Percentiles rank a stretch among this genome's conserved stretches.
These are phyloP conservation scores for Penicillium daleae DNA, from an alignment of 495 filamentous ascomycete species.

Conservation along the genomic window DNA sequence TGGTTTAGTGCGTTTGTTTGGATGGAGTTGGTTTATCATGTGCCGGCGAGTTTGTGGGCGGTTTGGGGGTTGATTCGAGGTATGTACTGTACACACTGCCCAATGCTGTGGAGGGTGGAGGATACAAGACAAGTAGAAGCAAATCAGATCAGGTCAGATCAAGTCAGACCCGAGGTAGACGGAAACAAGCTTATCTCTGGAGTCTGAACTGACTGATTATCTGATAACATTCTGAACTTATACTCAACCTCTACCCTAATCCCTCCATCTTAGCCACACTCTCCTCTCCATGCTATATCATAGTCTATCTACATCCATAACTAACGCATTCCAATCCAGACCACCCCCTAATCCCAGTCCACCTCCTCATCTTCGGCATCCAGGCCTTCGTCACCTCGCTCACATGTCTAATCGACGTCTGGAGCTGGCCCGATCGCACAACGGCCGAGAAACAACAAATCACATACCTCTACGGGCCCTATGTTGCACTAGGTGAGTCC, in stretches of 20 bases:
- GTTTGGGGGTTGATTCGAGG: conserved; percentile 55
- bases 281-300: not conserved
- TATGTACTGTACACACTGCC: too few species aligned
- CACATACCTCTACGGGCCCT: conserved; percentile 69
- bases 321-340: conserved; percentile 44
- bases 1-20: conserved; percentile 75
- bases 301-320: not conserved
- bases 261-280: not conserved
- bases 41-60: conserved; percentile 70
- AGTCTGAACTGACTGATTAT: not conserved
- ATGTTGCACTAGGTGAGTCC: conserved; percentile 66
- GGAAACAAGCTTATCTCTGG: too few species aligned
- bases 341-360: conserved; percentile 61
- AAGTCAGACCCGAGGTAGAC: too few species aligned
- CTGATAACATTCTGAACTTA: not conserved
- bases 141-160: not conserved
- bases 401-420: conserved; percentile 66
- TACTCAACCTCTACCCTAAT: not conserved
- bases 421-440: conserved; percentile 61
- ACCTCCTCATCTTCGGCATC: conserved; percentile 69
- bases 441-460: conserved; percentile 57
- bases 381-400: conserved; percentile 74
- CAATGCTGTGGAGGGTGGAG: not conserved
- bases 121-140: not conserved
- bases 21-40: conserved; percentile 70